Conservation (phyloP, 257 asterid species). For the Coffea eugenioides region DNA sequence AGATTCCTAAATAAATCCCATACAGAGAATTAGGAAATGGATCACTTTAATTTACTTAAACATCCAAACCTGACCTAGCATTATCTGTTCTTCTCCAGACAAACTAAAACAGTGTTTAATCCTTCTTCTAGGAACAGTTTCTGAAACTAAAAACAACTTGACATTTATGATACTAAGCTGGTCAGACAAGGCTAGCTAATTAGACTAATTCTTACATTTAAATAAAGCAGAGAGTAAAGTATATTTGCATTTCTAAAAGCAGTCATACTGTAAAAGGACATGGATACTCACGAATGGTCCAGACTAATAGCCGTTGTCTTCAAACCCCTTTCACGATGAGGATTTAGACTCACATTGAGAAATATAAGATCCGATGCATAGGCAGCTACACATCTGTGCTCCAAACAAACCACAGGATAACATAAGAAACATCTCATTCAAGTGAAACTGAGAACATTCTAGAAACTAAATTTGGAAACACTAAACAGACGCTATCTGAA, state of each 20-base stretch:
- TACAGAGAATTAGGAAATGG: not conserved
- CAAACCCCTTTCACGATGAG: slow-evolving; percentile 74
- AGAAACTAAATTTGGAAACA: not conserved
- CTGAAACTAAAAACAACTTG: not conserved
- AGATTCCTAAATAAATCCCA: not conserved
- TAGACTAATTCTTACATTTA: not conserved
- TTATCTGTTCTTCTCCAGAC: slow-evolving; percentile 2
- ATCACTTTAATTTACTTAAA: not conserved
- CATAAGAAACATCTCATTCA: slow-evolving; percentile 1
- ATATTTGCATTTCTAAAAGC: not conserved
- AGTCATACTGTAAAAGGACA: slow-evolving; percentile 1
- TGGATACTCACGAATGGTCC: slow-evolving; percentile 80
- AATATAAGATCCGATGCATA: slow-evolving; percentile 88
- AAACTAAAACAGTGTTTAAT: not conserved
- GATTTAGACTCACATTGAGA: slow-evolving; percentile 69
- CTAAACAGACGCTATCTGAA: not conserved
- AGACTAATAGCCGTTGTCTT: slow-evolving; percentile 67
- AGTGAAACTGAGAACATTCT: not conserved
- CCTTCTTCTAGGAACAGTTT: not conserved
- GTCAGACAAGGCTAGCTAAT: not conserved
- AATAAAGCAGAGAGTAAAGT: slow-evolving; percentile 10
- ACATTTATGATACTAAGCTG: not conserved
- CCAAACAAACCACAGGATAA: slow-evolving; percentile 13
- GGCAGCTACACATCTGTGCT: slow-evolving; percentile 83
- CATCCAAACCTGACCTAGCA: not conserved